Conservation (phyloP, 495 filamentous ascomycete genomes). For the Penicillium canescens region DNA sequence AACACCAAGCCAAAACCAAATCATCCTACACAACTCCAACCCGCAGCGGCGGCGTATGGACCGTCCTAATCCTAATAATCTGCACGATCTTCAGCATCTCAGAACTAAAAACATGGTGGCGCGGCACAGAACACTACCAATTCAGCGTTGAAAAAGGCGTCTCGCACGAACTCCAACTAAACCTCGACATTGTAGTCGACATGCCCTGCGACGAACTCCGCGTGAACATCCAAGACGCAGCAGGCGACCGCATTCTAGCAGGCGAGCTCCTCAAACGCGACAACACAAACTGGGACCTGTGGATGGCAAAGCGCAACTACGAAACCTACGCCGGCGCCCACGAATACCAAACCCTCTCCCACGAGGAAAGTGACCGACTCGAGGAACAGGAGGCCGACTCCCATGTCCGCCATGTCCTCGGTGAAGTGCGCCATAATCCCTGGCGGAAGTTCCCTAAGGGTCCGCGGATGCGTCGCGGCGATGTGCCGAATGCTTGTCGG, state of each 20-base stretch:
- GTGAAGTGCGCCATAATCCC: conserved; percentile 38
- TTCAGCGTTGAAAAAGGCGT: conserved; percentile 95
- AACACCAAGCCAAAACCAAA: conserved; percentile 86
- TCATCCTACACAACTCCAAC: conserved; percentile 83
- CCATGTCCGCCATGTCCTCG: conserved; percentile 55
- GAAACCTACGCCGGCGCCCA: conserved; percentile 52
- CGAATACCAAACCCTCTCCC: conserved; percentile 55
- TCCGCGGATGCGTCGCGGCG: conserved; percentile 60
- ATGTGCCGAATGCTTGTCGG: conserved; percentile 66
- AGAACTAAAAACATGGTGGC: conserved; percentile 81
- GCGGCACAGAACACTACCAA: conserved; percentile 78
- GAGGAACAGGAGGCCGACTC: conserved; percentile 51
- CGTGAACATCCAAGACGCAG: conserved; percentile 96
- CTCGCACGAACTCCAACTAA: conserved; percentile 85
- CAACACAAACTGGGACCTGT: conserved; percentile 74
- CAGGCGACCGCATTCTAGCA: conserved; percentile 87
- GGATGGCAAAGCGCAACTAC: conserved; percentile 77
- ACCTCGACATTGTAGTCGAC: conserved; percentile 87
- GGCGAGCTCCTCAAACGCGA: conserved; percentile 72
- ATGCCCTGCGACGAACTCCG: conserved; percentile 90
- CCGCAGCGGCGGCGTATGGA: conserved; percentile 86
- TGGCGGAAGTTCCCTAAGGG: conserved; percentile 65
- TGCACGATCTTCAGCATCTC: conserved; percentile 70
- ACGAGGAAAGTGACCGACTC: conserved; percentile 43
- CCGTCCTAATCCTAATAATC: conserved; percentile 74